Base-by-base conservation (phyloP, 1,284 basidiomycete species). In the Uromyces viciae-fabae region DNA sequence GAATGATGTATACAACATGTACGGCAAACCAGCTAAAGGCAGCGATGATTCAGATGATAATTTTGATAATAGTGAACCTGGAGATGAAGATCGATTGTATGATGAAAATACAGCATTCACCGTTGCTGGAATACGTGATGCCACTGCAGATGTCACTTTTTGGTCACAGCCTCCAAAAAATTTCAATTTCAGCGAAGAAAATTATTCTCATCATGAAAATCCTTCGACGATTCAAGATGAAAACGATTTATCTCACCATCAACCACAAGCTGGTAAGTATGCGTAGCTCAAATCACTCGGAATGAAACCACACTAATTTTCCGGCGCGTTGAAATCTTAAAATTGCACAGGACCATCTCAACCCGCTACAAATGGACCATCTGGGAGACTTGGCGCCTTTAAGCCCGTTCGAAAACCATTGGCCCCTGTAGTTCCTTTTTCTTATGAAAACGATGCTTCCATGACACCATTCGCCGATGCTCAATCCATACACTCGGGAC, bases 41-140 rank as follows among this genome's bases (percentile, higher is more conserved):
- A 80, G 69, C 49, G 69, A 80, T n/a, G 78, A 80, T 19, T 80
- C 78, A 8, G 78, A 80, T 73, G 78, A 80, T 49, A 71, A 79
- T 40, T 76, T 66, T 46, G 74, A 76, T 60, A 79, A 43, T 46
- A 79, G 76, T 54, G 76, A 79, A 28, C 28, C 49, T 17, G 66
- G 54, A 17, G 76, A 79, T 46, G 69, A 80, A n/a, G 68, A 60
- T 62, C 68, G 56, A 38, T 56, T 71, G 19, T 71, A 43, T 43
- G 69, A 80, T 60, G 72, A 74, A 14, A 74, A 74, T 46, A 72
- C 78, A 15, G 42, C 52, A 42, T 80, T 49, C 40, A 73, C 78
- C 11, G 42, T 54, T 9, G 52, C 78, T 17, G 69, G 49, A 42
- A 19, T 80, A 43, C 68, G 68, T 33, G 78, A 80, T 36, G 78